Conservation (phyloP, 805 yeast species). For the Pichia californica region DNA sequence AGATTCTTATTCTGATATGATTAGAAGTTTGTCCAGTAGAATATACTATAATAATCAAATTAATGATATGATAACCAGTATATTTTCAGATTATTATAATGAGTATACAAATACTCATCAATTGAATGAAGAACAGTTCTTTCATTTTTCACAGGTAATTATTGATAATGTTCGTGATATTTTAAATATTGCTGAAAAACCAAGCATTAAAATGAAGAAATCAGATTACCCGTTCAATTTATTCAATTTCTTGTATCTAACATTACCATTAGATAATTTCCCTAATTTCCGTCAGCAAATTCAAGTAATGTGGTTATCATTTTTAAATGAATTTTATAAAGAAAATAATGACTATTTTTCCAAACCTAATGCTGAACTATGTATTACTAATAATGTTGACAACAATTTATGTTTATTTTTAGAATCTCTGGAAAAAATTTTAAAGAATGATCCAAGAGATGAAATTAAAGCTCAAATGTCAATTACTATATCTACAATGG, state of each 20-base stretch:
- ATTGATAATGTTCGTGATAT: constrained; percentile 24
- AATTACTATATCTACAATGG: constrained; percentile 19
- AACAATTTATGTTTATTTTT: constrained; percentile 37
- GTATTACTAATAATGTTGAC: constrained; percentile 33
- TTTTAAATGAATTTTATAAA: constrained; percentile 31
- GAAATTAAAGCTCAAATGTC: constrained; percentile 22
- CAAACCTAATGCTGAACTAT: constrained; percentile 37
- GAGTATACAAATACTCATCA: constrained; percentile 17
- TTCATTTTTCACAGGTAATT: constrained; percentile 16
- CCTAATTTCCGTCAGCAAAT: constrained; percentile 22
- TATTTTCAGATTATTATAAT: constrained; percentile 40
- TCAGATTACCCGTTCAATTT: constrained; percentile 37
- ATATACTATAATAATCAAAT: constrained; percentile 83
- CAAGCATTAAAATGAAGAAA: constrained; percentile 31
- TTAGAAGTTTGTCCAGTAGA: constrained; percentile 68
- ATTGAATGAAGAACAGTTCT: constrained; percentile 11
- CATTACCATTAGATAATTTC: constrained; percentile 17
- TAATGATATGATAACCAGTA: constrained; percentile 70
- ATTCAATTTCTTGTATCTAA: constrained; percentile 35
- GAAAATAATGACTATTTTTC: constrained; percentile 12
- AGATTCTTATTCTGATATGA: constrained; percentile 42
- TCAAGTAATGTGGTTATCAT: constrained; percentile 35
- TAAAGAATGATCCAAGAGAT: constrained; percentile 18
- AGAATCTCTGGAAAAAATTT: constrained; percentile 17
- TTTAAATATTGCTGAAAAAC: constrained; percentile 22